Evolutionary conservation across 1,284 basidiomycete genomes (phyloP), one percentile per base, ranked within the genome.

Genomic region (Leccinum variabile): DNA sequence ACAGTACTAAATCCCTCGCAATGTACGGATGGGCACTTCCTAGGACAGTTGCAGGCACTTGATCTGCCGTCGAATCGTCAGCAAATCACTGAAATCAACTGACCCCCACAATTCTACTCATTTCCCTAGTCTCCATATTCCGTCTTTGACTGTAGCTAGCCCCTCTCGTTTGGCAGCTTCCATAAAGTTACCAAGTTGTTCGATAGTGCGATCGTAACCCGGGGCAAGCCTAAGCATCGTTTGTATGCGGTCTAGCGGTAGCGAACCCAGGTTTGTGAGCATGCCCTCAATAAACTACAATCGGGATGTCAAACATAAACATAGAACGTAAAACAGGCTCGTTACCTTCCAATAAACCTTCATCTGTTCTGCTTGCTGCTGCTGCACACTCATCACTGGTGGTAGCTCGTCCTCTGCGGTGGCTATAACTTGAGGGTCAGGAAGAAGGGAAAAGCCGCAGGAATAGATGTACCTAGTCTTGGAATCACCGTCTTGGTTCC

Each of bases 281-380:
- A 94, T 92, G 37, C 91, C 91, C 75, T 91, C 87, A 64, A 92
- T 88, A 74, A 89, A 92, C 88, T 90, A 64, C n/a, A 53, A 54
- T 14, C 32, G 2, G 53, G 33, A 50, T 52, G 57, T 68, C 59
- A 70, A 60, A 58, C 16, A 44, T 5, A 25, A 53, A 39, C 4
- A 11, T 3, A 28, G 16, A 2, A 14, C 1, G 49, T 50, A 28
- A 28, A 16, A 28, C 25, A 14, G 30, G 30, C n/a, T 37, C 69
- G 79, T 39, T 62, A 91, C 93, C 83, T 90, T 92, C 92, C 92
- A 95, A 72, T 88, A 92, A 2, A 93, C 82, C 64, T 81, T 84
- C 90, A 94, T 92, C 75, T 93, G 88, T 68, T 91, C 92, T 0
- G 88, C 87, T 71, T 92, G 88, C 61, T 92, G 88, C 53, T 91